Evolutionary conservation across 2,329 filamentous ascomycete species (phyloP), one percentile per base, ranked within the genome.

Genomic region (Ilyonectria robusta): DNA sequence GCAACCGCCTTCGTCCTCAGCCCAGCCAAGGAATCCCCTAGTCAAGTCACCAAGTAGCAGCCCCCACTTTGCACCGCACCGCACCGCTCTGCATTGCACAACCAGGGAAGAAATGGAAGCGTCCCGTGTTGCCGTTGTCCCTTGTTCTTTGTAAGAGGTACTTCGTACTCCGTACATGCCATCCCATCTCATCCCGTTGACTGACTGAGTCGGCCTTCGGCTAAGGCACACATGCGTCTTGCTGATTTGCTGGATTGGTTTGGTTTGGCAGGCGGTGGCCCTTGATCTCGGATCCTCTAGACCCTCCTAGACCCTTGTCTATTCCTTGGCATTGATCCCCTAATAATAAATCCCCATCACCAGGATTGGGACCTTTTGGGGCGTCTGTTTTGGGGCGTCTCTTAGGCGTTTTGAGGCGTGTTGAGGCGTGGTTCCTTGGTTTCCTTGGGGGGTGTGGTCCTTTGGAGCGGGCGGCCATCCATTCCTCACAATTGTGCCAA

Each of bases 301-400:
- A 35, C 31, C 31, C 8, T 53, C 31, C 10, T 50, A n/a, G 29
- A 51, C 48, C 48, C 48, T 53, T 31, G 50, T 37, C 50, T 21
- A 6, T 53, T 11, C 31, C 50, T 53, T 53, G 50, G 31, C 50
- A 53, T 53, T 53, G 29, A 17, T 35, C 50, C 50, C 50, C 50
- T 53, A 35, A 53, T 35, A 53, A 53, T 10, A 11, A 37, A 37
- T 15, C n/a, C 29, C 48, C 48, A 51, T 33, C 50, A 9, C n/a
- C 50, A 53, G n/a, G 29, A 19, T 15, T n/a, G 50, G 31, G 31
- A n/a, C 8, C 47, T 50, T n/a, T 50, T 29, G 47, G 47, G 8
- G 15, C n/a, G 26, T 26, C 26, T 26, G 4, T 17, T 40, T 40
- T 17, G 37, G 37, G 40, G 40, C 40, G 40, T 15, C 37, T 40